Base-by-base conservation (phyloP, 345 rosid species). In the Odontarrhena argentea region DNA sequence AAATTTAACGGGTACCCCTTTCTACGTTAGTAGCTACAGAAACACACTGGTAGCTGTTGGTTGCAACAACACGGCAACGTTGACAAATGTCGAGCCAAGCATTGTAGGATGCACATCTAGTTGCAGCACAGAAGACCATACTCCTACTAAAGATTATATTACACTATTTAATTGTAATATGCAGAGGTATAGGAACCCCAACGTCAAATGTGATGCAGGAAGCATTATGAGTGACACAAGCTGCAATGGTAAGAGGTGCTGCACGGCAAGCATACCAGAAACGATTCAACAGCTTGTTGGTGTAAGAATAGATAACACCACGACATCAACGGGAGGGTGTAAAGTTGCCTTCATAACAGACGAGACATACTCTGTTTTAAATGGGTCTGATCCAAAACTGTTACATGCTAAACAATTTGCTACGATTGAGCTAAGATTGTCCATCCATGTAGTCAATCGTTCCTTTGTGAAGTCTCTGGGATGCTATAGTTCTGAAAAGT, bases 31-130 rank as follows among this genome's bases (percentile, higher is more conserved):
- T 18, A 18, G 34, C 9, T 0, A 0, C 0, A 4, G 11, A 0
- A 78, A 77, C 64, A 65, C 22, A 24, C 71, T 77, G 26, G 28
- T 62, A 3, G 85, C 70, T 0, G 9, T 74, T 10, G 85, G 83
- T 26, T 79, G 85, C 60, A 35, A 73, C 70, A 70, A 65, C 15
- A 22, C n/a, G 0, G 78, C 13, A 0, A 0, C 0, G 52, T 69
- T 22, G n/a, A 18, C 42, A 8, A 32, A 8, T 55, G 56, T n/a
- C 1, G 10, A 62, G 0, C 28, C 70, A 8, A 73, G 26, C 49
- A 9, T 30, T 1, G 69, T 50, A 2, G 79, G 85, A 1, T 77
- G 85, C 64, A 10, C 55, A 36, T 81, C 87, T 3, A 1, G 60
- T 37, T 81, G 84, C 49, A 34, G 43, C 47, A 28, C 26, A 0